Conservation (phyloP, 2,329 filamentous ascomycete species). For the Cladosporium sp. region DNA sequence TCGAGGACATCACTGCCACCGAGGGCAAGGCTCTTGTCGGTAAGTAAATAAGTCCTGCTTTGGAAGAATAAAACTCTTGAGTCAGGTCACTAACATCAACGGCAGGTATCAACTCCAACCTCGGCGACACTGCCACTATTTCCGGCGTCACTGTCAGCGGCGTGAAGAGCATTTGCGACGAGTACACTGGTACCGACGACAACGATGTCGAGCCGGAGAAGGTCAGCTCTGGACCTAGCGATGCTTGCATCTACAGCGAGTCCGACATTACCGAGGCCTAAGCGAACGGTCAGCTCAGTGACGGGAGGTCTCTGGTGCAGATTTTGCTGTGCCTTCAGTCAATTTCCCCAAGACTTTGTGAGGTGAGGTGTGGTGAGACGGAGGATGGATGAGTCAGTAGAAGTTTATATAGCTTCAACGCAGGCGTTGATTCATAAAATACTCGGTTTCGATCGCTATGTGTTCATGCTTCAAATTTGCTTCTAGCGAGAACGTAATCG, state of each 20-base stretch:
- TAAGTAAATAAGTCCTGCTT: neutral
- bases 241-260: slow-evolving; percentile 15
- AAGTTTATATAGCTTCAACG: neutral
- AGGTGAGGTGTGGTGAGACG: neutral
- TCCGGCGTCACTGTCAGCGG: slow-evolving; percentile 4
- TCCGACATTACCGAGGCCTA: slow-evolving; percentile 23
- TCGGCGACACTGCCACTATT: slow-evolving; percentile 12
- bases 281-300: neutral
- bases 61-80: neutral
- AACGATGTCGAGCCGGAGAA: slow-evolving; percentile 10
- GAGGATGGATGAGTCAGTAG: neutral
- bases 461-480: neutral
- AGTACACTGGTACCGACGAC: slow-evolving; percentile 16
- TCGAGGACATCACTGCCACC: slow-evolving; percentile 7
- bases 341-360: no score
- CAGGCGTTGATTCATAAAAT: neutral
- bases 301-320: neutral
- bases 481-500: no score
- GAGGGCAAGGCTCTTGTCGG: slow-evolving; percentile 10
- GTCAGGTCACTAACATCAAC: neutral
- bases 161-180: slow-evolving; percentile 9
- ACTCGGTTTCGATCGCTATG: neutral
- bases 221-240: slow-evolving; percentile 12
- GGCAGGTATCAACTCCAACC: slow-evolving; percentile 23
- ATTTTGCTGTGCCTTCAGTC: no score